Evolutionary conservation across 1,139 yeast species (phyloP), one percentile per base, ranked within the genome.

Genomic region (Geotrichum restrictum): DNA sequence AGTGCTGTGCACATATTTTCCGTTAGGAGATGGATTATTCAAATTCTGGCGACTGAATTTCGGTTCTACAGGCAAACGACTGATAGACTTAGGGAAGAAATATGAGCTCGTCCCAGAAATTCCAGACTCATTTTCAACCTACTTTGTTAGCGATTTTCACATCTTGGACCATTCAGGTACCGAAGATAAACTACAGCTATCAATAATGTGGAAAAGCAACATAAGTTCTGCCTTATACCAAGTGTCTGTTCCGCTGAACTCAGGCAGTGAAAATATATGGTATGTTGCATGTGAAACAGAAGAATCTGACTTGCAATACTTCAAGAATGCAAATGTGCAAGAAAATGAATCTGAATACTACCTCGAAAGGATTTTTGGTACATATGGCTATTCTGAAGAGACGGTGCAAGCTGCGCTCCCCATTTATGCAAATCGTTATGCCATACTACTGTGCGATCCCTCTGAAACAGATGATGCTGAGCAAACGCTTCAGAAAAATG

Each of bases 141-240:
- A 87, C 87, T 66, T 74, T 3, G 66, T 75, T 32, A 68, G 71
- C 31, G 78, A 69, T 53, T 68, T 67, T 59, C 60, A 53, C 44
- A 19, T 48, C 6, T 29, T 36, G 14, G 49, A 47, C 14, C 33
- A 24, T 13, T 21, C 49, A 3, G 29, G 18, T 11, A 39, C 72
- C 57, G 57, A 56, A 18, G 66, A 68, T 51, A 44, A 52, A 29
- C 43, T 62, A 41, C 57, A 53, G 48, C 57, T 76, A 7, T 67
- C 72, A 62, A 69, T 80, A 1, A 69, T 83, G 40, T 82, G 87
- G 87, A 83, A 83, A 60, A 80, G 86, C 56, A 83, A 83, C 57
- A 77, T 79, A 1, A 73, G 81, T 1, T 77, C 83, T 3, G 69
- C 75, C 24, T 63, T 79, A 19, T 74, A 75, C 53, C 61, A 47